phyloP scores from a whole-genome alignment of 1,284 basidiomycete species.

The Anthracocystis setariae region DNA sequence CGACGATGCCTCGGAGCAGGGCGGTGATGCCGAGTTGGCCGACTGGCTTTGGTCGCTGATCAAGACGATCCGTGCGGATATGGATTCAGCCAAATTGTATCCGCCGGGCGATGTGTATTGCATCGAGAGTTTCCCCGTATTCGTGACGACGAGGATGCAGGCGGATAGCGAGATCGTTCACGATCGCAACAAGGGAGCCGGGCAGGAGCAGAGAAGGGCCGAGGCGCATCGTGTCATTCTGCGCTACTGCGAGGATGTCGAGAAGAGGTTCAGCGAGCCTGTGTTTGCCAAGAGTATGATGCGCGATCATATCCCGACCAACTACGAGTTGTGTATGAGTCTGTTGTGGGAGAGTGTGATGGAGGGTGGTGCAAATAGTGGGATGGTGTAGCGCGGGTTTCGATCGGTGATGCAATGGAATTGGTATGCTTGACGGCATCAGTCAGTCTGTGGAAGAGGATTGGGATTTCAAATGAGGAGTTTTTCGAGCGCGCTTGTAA shows the following conservation, averaged over 20 bases:
- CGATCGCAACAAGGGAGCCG: constrained; percentile 8
- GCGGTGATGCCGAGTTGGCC: constrained; percentile 40
- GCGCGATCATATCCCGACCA: constrained; percentile 59
- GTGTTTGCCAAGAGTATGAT: constrained; percentile 65
- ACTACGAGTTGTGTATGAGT: constrained; percentile 59
- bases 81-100: constrained; percentile 54
- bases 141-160: constrained; percentile 50
- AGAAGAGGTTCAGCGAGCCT: constrained; percentile 71
- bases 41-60: constrained; percentile 63
- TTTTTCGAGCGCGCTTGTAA: constrained; percentile 5
- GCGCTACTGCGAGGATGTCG: constrained; percentile 70
- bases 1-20: not conserved
- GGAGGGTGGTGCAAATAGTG: not conserved
- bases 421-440: too few species aligned
- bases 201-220: constrained; percentile 13
- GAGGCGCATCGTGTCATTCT: constrained; percentile 70
- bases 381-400: too few species aligned
- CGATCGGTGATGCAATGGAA: too few species aligned
- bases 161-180: constrained; percentile 31
- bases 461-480: constrained; percentile 9
- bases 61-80: constrained; percentile 62
- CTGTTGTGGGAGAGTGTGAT: constrained; percentile 52
- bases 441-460: too few species aligned
- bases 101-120: constrained; percentile 60
- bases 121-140: constrained; percentile 58